A percentile compares a stretch with the other conserved stretches of the same genome.
Conservation (phyloP, 78 protist species). For the Parvularia atlantis region DNA sequence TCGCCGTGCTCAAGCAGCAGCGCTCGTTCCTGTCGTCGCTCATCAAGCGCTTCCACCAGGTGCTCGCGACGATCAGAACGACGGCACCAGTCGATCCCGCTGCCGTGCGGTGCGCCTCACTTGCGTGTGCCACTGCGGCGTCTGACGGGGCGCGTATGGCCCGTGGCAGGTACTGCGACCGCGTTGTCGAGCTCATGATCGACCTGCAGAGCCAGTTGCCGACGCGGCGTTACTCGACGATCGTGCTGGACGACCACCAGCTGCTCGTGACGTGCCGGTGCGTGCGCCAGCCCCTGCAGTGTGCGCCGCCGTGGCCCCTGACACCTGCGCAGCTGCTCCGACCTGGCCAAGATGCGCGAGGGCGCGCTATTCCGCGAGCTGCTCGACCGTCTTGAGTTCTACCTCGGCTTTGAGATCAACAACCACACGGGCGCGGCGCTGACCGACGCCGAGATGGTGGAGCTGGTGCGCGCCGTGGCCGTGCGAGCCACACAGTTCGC, state of each 20-base stretch:
- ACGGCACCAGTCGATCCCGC: too few species aligned
- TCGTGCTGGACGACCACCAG: slow-evolving; percentile 47
- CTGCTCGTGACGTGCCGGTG: slow-evolving; percentile 17
- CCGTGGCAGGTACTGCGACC: slow-evolving; percentile 11
- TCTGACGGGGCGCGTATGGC: not conserved
- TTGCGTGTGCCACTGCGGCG: too few species aligned
- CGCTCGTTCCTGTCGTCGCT: not conserved
- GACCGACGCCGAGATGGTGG: slow-evolving; percentile 36
- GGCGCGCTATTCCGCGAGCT: slow-evolving; percentile 31
- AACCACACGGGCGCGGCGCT: slow-evolving; percentile 68
- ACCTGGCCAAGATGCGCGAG: not conserved
- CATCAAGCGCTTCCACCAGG: not conserved
- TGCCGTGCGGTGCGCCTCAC: too few species aligned
- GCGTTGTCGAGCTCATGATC: slow-evolving; percentile 56
- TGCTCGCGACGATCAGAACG: not conserved
- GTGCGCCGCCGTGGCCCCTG: not conserved
- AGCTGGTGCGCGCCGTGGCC: too few species aligned
- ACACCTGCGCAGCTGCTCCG: not conserved
- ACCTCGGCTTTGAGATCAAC: slow-evolving; percentile 57
- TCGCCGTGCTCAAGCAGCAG: not conserved
- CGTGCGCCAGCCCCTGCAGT: slow-evolving; percentile 16
- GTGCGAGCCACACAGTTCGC: slow-evolving; percentile 10
- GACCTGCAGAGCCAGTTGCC: slow-evolving; percentile 75
- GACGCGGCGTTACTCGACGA: slow-evolving; percentile 72
- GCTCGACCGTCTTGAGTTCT: slow-evolving; percentile 29